Evolutionary conservation across 306 rosid species (phyloP), one percentile per base, ranked within the genome.

Genomic region (Sicyos edulis): DNA sequence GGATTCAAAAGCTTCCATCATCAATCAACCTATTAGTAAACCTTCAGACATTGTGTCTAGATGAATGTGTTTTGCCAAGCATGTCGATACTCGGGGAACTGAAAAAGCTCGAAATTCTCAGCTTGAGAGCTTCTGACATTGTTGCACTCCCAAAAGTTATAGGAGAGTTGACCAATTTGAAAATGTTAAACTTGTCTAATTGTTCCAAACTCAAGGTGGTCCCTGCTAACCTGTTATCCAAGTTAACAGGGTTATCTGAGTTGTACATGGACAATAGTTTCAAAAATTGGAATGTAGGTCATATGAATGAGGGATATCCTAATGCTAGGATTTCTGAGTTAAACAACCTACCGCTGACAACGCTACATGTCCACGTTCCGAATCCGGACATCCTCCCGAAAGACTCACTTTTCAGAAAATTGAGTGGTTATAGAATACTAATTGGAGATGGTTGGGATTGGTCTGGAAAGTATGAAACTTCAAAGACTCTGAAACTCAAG

Each of bases 81-180:
- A 0, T 82, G 14, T 3, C 69, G 7, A 3, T 80, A 9, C 71
- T 87, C 14, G 91, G 83, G 0, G n/a, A 75, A 42, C 8, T 86
- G 54, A 74, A 50, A 22, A 80, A 58, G 24, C 74, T 86, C 20
- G 74, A 78, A 82, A 75, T 87, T 66, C 84, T 87, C 4, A 80
- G 85, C 77, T 13, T 84, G 62, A 2, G 70, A 42, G 0, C 20
- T 1, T 87, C 91, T 10, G 24, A 65, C 8, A 16, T 84, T 7
- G 53, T 69, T 20, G 45, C 47, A 10, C 74, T 87, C 34, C 85
- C 88, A 0, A 15, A 16, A 47, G 72, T 72, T 50, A 73, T 87
- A 16, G 74, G 67, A 44, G 77, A 80, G 4, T 40, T 87, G n/a
- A 37, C 52, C 44, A 73, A 66, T 24, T 72, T 87, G 1, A 79